Evolutionary conservation across 202 grass and related monocot species (phyloP).

Genomic region (Musa balbisiana): DNA sequence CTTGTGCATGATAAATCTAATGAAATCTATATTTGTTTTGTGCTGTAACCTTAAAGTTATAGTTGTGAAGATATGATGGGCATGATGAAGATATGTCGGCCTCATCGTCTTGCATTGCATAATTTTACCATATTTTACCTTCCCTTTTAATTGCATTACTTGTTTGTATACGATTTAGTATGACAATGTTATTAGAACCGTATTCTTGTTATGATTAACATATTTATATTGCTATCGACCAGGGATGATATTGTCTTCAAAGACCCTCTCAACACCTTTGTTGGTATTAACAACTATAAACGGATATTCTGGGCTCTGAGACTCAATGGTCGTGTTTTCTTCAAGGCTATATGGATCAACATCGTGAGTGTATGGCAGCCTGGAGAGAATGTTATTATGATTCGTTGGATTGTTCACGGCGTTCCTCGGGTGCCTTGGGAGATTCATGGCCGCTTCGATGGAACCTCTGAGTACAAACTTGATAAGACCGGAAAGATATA

Average conservation of each 20-base stretch:
- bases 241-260: slow-evolving; percentile 95
- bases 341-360: slow-evolving; percentile 76
- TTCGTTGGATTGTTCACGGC: slow-evolving; percentile 80
- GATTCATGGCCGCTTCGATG: slow-evolving; percentile 67
- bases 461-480: slow-evolving; percentile 76
- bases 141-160: slow-evolving; percentile 13
- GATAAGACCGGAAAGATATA: slow-evolving; percentile 77
- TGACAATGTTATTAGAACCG: slow-evolving; percentile 13
- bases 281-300: slow-evolving; percentile 73
- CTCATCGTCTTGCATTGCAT: too few species aligned
- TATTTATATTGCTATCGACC: slow-evolving; percentile 11
- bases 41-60: too few species aligned
- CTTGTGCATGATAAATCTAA: too few species aligned
- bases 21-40: too few species aligned
- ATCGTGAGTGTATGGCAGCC: slow-evolving; percentile 89
- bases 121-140: not conserved
- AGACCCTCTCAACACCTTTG: slow-evolving; percentile 73
- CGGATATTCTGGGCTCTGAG: slow-evolving; percentile 62
- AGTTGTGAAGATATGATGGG: too few species aligned
- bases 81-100: too few species aligned
- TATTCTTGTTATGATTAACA: not conserved
- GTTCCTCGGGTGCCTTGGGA: slow-evolving; percentile 87
- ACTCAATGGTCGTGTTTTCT: slow-evolving; percentile 62
- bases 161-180: not conserved
- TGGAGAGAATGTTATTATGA: slow-evolving; percentile 76